Evolutionary conservation across 1,139 yeast genomes (phyloP).

Genomic region (Protomyces macrosporus): DNA sequence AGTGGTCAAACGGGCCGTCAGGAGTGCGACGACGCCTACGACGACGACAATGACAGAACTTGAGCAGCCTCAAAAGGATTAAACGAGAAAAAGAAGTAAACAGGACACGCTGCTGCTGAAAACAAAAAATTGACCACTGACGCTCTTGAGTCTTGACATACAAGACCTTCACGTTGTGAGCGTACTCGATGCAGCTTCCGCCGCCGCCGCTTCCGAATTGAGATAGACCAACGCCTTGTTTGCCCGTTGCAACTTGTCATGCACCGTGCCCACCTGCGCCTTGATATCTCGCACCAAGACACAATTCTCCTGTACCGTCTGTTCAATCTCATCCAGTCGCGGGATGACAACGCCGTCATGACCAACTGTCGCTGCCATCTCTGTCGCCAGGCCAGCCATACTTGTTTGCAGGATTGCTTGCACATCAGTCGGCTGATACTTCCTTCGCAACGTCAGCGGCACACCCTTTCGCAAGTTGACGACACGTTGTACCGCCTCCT

Average conservation of each 20-base stretch:
- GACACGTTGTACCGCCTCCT: slow-evolving; percentile 15
- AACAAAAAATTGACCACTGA: too few species aligned
- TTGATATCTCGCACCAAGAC: slow-evolving; percentile 8
- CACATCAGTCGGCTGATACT: neutral
- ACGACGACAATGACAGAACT: too few species aligned
- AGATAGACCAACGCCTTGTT: neutral
- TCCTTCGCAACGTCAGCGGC: neutral
- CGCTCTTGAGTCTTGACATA: too few species aligned
- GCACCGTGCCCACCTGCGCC: slow-evolving; percentile 6
- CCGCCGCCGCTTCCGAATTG: neutral
- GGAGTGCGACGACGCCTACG: neutral
- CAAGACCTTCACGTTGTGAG: too few species aligned
- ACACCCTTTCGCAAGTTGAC: slow-evolving; percentile 8
- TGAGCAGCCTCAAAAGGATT: too few species aligned
- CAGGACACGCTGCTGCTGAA: too few species aligned
- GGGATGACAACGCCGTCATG: slow-evolving; percentile 1
- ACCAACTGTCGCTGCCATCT: neutral
- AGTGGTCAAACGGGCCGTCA: neutral
- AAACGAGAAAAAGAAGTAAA: too few species aligned
- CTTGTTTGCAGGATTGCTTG: neutral
- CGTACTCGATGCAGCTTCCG: too few species aligned
- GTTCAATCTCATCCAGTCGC: slow-evolving; percentile 6
- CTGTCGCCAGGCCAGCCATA: neutral
- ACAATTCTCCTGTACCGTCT: neutral
- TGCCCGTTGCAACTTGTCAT: slow-evolving; percentile 16